Conservation (phyloP, 805 yeast genomes). For the Cyberlindnera mrakii region DNA sequence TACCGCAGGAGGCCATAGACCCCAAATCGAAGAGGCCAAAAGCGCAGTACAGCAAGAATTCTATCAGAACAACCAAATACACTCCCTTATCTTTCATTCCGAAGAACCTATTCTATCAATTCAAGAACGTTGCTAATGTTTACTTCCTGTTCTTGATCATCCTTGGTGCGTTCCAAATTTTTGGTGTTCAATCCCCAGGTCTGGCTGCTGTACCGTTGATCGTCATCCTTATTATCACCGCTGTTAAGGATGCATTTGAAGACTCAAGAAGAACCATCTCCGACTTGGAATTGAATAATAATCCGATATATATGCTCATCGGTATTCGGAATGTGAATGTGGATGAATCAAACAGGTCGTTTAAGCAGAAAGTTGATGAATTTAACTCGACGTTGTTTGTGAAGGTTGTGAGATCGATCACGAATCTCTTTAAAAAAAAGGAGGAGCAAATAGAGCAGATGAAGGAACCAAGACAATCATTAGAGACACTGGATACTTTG, state of each 20-base stretch:
- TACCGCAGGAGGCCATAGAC: conserved; percentile 11
- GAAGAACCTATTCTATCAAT: conserved; percentile 73
- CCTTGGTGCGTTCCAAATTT: conserved; percentile 68
- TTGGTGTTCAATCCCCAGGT: conserved; percentile 78
- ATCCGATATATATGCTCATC: conserved; percentile 54
- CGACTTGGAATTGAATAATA: conserved; percentile 73
- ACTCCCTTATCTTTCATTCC: conserved; percentile 89
- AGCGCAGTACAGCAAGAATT: conserved; percentile 37
- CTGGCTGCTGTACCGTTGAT: conserved; percentile 72
- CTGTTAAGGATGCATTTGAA: conserved; percentile 74
- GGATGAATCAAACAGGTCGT: conserved; percentile 39
- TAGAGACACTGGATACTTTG: conserved; percentile 12
- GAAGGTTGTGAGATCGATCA: conserved; percentile 16
- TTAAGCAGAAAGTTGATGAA: conserved; percentile 56
- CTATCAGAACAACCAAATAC: conserved; percentile 90
- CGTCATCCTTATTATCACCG: conserved; percentile 70
- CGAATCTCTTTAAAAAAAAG: conserved; percentile 14
- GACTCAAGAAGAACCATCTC: conserved; percentile 68
- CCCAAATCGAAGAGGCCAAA: conserved; percentile 10
- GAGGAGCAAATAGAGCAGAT: conserved; percentile 3
- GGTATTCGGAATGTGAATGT: conserved; percentile 54
- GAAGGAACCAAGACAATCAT: conserved; percentile 8
- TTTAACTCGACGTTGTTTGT: conserved; percentile 28
- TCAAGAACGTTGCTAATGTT: conserved; percentile 82
- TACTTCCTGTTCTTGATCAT: conserved; percentile 78